A percentile compares a stretch with the other conserved stretches of the same genome.
Evolutionary conservation across 805 yeast genomes (phyloP).

Genomic region (Saturnispora mendoncae): DNA sequence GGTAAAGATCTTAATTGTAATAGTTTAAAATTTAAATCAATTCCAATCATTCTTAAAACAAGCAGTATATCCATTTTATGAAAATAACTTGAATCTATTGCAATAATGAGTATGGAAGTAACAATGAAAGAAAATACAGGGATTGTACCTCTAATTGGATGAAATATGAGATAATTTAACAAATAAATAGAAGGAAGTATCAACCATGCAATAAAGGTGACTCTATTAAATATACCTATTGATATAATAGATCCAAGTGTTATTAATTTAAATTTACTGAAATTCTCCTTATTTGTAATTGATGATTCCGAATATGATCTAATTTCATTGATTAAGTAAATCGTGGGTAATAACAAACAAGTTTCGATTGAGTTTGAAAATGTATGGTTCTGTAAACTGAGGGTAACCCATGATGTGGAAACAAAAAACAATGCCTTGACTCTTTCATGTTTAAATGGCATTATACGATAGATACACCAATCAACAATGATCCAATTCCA

Average conservation of each 20-base stretch:
- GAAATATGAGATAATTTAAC: conserved; percentile 31
- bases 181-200: conserved; percentile 49
- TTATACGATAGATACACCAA: conserved; percentile 23
- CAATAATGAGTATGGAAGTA: conserved; percentile 32
- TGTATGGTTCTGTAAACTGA: conserved; percentile 76
- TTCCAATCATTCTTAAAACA: neutral
- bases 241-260: conserved; percentile 43
- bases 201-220: conserved; percentile 74
- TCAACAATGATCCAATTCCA: conserved; percentile 28
- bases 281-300: neutral
- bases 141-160: conserved; percentile 28
- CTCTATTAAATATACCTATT: conserved; percentile 74
- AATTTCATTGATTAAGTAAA: conserved; percentile 39
- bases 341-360: conserved; percentile 38
- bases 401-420: conserved; percentile 59
- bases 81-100: conserved; percentile 44
- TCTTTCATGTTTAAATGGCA: conserved; percentile 29
- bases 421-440: conserved; percentile 38
- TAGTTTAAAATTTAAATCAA: conserved; percentile 4
- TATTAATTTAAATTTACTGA: conserved; percentile 16
- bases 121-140: conserved; percentile 31
- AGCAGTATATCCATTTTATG: conserved; percentile 10
- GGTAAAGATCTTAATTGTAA: neutral
- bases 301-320: conserved; percentile 17
- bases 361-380: conserved; percentile 87